Evolutionary conservation across 495 filamentous ascomycete genomes (phyloP).

Genomic region (Lophiotrema nucula): DNA sequence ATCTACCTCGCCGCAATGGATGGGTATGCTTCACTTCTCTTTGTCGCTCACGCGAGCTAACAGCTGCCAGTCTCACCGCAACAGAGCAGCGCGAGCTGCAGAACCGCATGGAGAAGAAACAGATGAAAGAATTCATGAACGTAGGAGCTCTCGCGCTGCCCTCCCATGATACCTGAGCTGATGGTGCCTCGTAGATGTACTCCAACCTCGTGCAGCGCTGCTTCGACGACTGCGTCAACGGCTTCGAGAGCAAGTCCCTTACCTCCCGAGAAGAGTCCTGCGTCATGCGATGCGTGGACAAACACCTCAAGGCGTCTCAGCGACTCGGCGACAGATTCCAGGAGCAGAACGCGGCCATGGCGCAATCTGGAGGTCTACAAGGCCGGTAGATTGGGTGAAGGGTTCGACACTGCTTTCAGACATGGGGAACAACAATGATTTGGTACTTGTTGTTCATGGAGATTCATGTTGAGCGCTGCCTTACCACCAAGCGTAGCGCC

Average conservation of each 20-base stretch:
- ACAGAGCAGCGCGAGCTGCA: conserved; percentile 90
- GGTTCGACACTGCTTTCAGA: too few species aligned
- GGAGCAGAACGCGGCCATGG: conserved; percentile 89
- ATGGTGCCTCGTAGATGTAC: conserved; percentile 68
- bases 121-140: conserved; percentile 98
- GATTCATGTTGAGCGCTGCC: too few species aligned
- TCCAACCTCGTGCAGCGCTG: conserved; percentile 91
- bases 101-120: conserved; percentile 87
- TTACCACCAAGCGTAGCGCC: background rate
- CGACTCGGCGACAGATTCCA: conserved; percentile 88
- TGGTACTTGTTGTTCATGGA: too few species aligned
- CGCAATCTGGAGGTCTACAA: conserved; percentile 57
- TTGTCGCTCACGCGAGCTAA: conserved; percentile 6
- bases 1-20: conserved; percentile 35
- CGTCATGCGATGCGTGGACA: conserved; percentile 89
- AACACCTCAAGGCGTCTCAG: conserved; percentile 84
- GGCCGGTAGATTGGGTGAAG: conserved; percentile 31
- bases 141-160: conserved; percentile 52
- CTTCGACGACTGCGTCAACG: conserved; percentile 95
- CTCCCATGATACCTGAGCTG: background rate
- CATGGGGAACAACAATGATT: background rate
- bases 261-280: conserved; percentile 82
- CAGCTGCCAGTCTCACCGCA: conserved; percentile 62
- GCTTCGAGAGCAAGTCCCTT: conserved; percentile 96
- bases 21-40: conserved; percentile 13